Conservation (phyloP, 2,329 filamentous ascomycete genomes). For the Alternaria ethzedia region DNA sequence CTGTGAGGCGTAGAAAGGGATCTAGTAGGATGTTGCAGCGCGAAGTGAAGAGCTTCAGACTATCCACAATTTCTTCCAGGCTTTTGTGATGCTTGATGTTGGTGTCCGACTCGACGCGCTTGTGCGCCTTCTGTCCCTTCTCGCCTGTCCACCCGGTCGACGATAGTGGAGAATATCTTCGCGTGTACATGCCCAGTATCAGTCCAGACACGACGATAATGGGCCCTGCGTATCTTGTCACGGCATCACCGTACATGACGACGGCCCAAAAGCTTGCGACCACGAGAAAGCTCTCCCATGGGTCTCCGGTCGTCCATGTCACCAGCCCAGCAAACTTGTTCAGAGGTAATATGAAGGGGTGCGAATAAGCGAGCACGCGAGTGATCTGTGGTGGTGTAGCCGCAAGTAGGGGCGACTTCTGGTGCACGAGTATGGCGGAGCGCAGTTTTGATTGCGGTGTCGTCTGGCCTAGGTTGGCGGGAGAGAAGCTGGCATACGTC, state of each 20-base stretch:
- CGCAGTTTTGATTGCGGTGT: constrained; percentile 75
- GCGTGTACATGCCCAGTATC: constrained; percentile 90
- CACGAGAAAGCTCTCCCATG: constrained; percentile 96
- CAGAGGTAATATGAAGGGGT: constrained; percentile 88
- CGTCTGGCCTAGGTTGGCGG: constrained; percentile 74
- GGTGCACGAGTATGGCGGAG: constrained; percentile 92
- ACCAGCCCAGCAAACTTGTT: constrained; percentile 85
- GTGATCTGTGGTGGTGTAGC: constrained; percentile 96
- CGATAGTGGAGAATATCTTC: constrained; percentile 87
- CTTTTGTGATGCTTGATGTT: constrained; percentile 87
- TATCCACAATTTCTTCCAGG: constrained; percentile 95
- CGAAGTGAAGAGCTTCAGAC: constrained; percentile 85
- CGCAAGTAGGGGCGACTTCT: constrained; percentile 91
- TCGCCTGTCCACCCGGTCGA: constrained; percentile 79
- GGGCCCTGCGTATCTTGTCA: constrained; percentile 83
- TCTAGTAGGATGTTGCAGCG: constrained; percentile 92
- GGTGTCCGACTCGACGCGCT: constrained; percentile 60
- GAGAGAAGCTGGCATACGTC: constrained; percentile 90
- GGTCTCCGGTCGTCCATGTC: constrained; percentile 92
- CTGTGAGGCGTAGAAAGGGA: constrained; percentile 84
- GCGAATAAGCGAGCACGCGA: constrained; percentile 90
- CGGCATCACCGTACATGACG: constrained; percentile 82
- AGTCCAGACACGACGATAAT: constrained; percentile 79
- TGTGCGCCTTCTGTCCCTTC: constrained; percentile 62
- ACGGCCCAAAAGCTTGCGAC: constrained; percentile 84